Evolutionary conservation across 129 eudicot genomes (phyloP), one percentile per base, ranked within the genome.

Genomic region (Mikania micrantha): DNA sequence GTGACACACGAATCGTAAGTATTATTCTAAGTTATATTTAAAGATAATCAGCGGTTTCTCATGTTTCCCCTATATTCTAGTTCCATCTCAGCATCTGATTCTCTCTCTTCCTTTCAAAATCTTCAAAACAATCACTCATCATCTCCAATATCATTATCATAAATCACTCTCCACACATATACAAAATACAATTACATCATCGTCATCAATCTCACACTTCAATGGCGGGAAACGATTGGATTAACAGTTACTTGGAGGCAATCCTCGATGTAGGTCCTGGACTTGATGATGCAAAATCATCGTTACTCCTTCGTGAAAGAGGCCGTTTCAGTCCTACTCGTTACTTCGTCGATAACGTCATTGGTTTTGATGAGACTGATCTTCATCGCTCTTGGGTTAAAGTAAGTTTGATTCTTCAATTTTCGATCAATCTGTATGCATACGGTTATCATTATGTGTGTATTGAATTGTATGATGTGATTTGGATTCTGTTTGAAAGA

Each of bases 171-270:
- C 60, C 24, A 32, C 71, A 39, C 78, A 63, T 42, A 72, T 50
- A 74, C 67, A 60, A 52, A 28, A 22, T 10, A 60, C 62, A 28
- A 22, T 10, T 21, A 5, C 56, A 49, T 15, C 27, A 44, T 5
- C 31, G 2, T 45, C 52, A 45, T 4, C 50, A 4, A 12, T 62
- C 16, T 24, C 15, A 16, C 31, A 22, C 19, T 59, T 17, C 35
- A 69, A 90, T 90, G 97, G 97, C 97, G 82, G 97, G 99, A 77
- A 93, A 93, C 74, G 99, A 93, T 72, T 93, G 99, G 99, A 93
- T 93, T 4, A 93, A 93, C 86, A 93, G 99, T 70, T 93, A 93
- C 78, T 60, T 93, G 64, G 99, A 93, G 71, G 99, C 99, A 56
- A 93, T 93, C 61, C 86, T 93, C 17, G 99, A 93, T 56, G 96